These are phyloP conservation scores for Pyrenophora teres DNA, from an alignment of 2,329 filamentous ascomycete species.

Conservation along the genomic window DNA sequence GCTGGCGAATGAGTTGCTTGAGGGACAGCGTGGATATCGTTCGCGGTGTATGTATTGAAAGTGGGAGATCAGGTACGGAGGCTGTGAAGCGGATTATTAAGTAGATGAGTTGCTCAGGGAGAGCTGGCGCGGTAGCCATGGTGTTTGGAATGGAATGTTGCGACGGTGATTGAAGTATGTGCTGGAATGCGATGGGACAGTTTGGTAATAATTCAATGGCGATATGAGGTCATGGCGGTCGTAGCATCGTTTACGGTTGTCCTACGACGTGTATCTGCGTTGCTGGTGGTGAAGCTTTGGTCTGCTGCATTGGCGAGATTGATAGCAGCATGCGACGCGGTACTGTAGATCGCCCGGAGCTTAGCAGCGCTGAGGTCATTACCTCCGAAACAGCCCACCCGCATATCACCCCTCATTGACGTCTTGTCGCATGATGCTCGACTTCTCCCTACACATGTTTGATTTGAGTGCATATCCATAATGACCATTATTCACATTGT, in stretches of 20 bases:
- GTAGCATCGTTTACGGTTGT: neutral
- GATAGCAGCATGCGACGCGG: constrained; percentile 10
- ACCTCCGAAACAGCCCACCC: constrained; percentile 16
- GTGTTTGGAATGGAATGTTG: constrained; percentile 13
- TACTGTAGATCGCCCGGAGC: constrained; percentile 25
- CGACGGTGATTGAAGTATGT: constrained; percentile 4
- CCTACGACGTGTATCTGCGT: constrained; percentile 9
- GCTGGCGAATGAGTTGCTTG: constrained; percentile 78
- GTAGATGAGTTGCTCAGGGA: constrained; percentile 59
- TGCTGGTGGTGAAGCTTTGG: constrained; percentile 6
- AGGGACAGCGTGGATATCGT: constrained; percentile 76
- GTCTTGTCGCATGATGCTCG: neutral
- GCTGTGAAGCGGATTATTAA: constrained; percentile 91
- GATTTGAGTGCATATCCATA: neutral
- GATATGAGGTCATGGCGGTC: constrained; percentile 6
- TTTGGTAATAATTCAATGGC: no score
- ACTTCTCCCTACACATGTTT: neutral
- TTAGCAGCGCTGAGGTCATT: constrained; percentile 30
- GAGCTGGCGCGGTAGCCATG: constrained; percentile 35
- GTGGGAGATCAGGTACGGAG: constrained; percentile 78
- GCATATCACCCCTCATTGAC: constrained; percentile 3
- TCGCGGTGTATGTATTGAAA: constrained; percentile 72
- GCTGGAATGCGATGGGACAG: neutral
- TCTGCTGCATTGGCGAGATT: constrained; percentile 7
- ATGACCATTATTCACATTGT: constrained; percentile 73